phyloP scores from a whole-genome alignment of 495 filamentous ascomycete species.

The Neurospora sp. region DNA sequence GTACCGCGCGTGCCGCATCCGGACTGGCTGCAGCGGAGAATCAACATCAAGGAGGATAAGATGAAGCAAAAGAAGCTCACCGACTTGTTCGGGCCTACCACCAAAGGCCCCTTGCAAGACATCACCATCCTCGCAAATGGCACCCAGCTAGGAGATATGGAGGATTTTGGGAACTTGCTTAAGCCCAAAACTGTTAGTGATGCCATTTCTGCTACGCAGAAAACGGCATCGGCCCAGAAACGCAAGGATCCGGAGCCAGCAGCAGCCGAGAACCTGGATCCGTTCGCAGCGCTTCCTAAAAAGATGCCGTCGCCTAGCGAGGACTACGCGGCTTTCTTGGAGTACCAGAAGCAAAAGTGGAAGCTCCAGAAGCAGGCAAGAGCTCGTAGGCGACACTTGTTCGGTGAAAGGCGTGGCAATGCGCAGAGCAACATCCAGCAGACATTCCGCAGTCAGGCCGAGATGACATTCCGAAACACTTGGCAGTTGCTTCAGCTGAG shows the following conservation, averaged over 20 bases:
- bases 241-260: slow-evolving; percentile 63
- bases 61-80: slow-evolving; percentile 99
- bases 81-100: slow-evolving; percentile 60
- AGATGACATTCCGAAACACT: slow-evolving; percentile 75
- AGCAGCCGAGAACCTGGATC: slow-evolving; percentile 53
- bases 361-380: slow-evolving; percentile 93
- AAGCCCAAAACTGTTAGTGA: slow-evolving; percentile 63
- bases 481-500: slow-evolving; percentile 92
- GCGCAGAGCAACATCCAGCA: slow-evolving; percentile 68
- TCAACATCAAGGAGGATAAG: slow-evolving; percentile 89
- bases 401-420: slow-evolving; percentile 68
- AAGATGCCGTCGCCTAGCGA: slow-evolving; percentile 78
- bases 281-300: slow-evolving; percentile 73
- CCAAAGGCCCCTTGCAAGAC: slow-evolving; percentile 61
- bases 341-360: slow-evolving; percentile 99
- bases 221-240: slow-evolving; percentile 50
- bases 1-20: slow-evolving; percentile 89
- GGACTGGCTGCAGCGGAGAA: slow-evolving; percentile 89
- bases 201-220: slow-evolving; percentile 36
- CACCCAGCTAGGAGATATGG: slow-evolving; percentile 55
- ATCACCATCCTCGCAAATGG: slow-evolving; percentile 55
- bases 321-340: slow-evolving; percentile 80
- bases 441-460: slow-evolving; percentile 84
- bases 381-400: slow-evolving; percentile 77
- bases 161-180: slow-evolving; percentile 68